phyloP scores from a whole-genome alignment of 2,329 filamentous ascomycete species.

The Sarocladium oryzae region DNA sequence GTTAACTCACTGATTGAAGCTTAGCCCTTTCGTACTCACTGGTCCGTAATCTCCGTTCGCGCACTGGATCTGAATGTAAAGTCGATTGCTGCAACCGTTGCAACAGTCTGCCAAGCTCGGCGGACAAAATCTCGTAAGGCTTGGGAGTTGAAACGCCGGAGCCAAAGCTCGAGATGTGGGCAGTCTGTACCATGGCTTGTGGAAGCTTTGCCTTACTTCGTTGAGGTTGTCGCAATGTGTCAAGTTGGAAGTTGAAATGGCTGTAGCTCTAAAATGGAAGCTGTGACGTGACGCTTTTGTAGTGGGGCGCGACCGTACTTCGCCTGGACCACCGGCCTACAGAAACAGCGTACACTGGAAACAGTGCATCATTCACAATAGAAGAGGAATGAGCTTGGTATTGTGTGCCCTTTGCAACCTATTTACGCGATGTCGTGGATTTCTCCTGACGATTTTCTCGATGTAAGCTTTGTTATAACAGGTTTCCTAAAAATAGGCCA shows the following conservation, averaged over 20 bases:
- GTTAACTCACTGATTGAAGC: slow-evolving; percentile 32
- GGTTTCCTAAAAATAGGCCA: no score
- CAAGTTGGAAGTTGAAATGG: background rate
- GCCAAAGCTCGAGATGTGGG: slow-evolving; percentile 6
- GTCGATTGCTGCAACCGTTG: slow-evolving; percentile 59
- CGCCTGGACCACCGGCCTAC: no score
- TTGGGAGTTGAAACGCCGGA: background rate
- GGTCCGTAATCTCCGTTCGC: slow-evolving; percentile 48
- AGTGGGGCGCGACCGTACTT: background rate
- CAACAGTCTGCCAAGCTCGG: slow-evolving; percentile 59
- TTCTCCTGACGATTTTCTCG: no score
- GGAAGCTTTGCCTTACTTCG: background rate
- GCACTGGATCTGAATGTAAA: slow-evolving; percentile 53
- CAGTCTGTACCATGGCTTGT: background rate
- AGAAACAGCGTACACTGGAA: no score
- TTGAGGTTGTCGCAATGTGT: background rate
- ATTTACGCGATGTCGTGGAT: no score
- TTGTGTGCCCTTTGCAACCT: no score
- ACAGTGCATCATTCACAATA: no score
- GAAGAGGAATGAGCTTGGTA: no score
- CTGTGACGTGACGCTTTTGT: slow-evolving; percentile 3
- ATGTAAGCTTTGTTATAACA: no score
- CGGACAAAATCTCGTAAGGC: slow-evolving; percentile 20
- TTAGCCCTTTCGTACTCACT: slow-evolving; percentile 58
- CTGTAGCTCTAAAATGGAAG: background rate